Base-by-base conservation (phyloP, 2,329 filamentous ascomycete species). In the Polychaeton citri region DNA sequence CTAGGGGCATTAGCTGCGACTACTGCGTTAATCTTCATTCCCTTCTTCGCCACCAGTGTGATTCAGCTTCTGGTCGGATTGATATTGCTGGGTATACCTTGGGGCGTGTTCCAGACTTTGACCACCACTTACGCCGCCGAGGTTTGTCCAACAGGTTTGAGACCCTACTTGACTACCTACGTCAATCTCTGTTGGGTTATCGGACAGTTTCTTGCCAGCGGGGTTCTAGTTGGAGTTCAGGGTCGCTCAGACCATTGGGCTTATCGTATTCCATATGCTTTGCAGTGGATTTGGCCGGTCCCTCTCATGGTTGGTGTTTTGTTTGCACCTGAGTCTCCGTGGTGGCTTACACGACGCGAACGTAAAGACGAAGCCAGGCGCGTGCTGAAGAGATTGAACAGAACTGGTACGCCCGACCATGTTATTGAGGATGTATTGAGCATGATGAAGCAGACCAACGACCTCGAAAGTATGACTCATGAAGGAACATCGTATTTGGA, bases 1-100 rank as follows among this genome's bases (percentile, higher is more conserved):
- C 71, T 81, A 38, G 61, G 49, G 15, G 74, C 71, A 21, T 62
- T 81, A 34, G 49, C 64, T 21, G 66, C 46, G 54, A 76, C 57
- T 57, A 53, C 66, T n/a, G 39, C 62, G 20, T 79, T 77, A 48
- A 75, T 76, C 20, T 63, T 63, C 47, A 50, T 63, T 28, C 45
- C 50, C 6, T 63, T 64, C 49, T 64, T 64, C 37, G 58, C 61
- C 0, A 44, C 51, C 12, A 55, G 51, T 33, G 39, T 64, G 10
- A 30, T 37, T 1, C 43, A 43, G 38, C 43, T 54, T 2, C 34
- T 52, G n/a, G 43, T 49, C n/a, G 51, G 47, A 15, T 49, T 59
- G 36, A 44, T 71, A 39, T 48, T 72, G 8, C 69, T 64, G 37
- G 60, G 60, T 19, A 44, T 63, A n/a, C 54, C 59, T 2, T 53